Base-by-base conservation (phyloP, 2,329 filamentous ascomycete species). In the Canariomyces notabilis region DNA sequence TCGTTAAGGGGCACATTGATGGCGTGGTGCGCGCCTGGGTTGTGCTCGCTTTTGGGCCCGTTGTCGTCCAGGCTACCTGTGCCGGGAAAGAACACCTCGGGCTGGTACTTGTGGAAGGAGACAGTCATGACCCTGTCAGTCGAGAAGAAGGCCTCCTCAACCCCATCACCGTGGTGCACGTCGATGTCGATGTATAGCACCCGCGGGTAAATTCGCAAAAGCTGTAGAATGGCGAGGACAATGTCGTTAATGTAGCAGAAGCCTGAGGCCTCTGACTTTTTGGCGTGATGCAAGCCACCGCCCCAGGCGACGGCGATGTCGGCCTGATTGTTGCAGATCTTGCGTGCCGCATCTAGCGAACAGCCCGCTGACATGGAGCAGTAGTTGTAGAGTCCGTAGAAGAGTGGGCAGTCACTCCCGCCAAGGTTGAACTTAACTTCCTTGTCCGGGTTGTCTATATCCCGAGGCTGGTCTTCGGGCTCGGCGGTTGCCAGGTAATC, bases 221-320 rank as follows among this genome's bases (percentile, higher is more conserved):
- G 78, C 64, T 96, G 86, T 31, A 97, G 77, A 58, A 96, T 93
- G 29, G 87, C 89, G 37, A 98, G 78, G 48, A 97, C 93, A 59
- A 97, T 97, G 67, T 98, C 93, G 66, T 98, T 98, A 70, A 97
- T 89, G 70, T 98, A 98, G 71, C 93, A 98, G 67, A 98, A 98
- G 0, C 93, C 93, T 12, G 86, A 91, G 0, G 93, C 91, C 67
- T 95, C 89, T 43, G 85, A 81, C 63, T 91, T 93, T 67, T 97
- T 96, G 37, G 93, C 93, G 62, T 98, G 93, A 66, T 98, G 93
- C 22, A 98, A 77, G 9, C 93, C 93, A 29, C 93, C 93, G 15
- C 89, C 93, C 93, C 93, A 98, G 59, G 95, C 94, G 61, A 98
- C 89, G 45, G 93, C 93, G 62, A 98, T 96, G 61, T 97, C 88